Percentiles rank a stretch among this genome's conserved stretches.
These are phyloP conservation scores for Neodidymelliopsis sp. DNA, from an alignment of 2,329 filamentous ascomycete genomes.

Conservation along the genomic window DNA sequence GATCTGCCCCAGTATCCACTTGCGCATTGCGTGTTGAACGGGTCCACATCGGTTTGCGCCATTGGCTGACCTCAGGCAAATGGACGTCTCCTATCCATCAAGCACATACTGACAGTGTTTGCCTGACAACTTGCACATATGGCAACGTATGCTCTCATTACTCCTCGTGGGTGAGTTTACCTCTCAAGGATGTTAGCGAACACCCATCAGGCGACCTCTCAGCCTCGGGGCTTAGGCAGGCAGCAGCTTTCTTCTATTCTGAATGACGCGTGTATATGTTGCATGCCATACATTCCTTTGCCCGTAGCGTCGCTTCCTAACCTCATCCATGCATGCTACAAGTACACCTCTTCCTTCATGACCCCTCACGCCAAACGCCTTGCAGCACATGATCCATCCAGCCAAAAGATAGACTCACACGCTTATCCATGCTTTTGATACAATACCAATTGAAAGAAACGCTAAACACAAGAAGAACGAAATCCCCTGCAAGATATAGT, in stretches of 20 bases:
- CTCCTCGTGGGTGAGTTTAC: not conserved
- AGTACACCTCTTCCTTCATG: constrained; percentile 3
- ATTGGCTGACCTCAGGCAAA: constrained; percentile 7
- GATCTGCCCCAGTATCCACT: constrained; percentile 38
- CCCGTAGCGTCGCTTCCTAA: not conserved
- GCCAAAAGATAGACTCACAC: constrained; percentile 1
- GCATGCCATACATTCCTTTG: too few relatives aligned
- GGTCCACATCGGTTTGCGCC: constrained; percentile 31
- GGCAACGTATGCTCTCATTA: not conserved
- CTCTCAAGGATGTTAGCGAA: not conserved
- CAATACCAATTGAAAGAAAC: constrained; percentile 14
- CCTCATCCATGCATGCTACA: not conserved
- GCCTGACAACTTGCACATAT: not conserved
- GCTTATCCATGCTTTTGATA: constrained; percentile 18
- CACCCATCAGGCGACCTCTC: not conserved
- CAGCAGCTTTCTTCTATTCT: too few relatives aligned
- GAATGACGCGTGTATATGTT: too few relatives aligned
- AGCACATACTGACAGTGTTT: not conserved
- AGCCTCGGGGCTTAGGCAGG: not conserved
- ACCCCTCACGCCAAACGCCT: constrained; percentile 10
- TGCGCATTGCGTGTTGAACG: constrained; percentile 24
- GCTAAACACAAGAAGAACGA: constrained; percentile 10
- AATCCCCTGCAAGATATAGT: not conserved
- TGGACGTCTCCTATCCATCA: not conserved
- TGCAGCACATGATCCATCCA: constrained; percentile 4